phyloP scores from a whole-genome alignment of 2,329 filamentous ascomycete species.

The Cladophialophora exuberans region DNA sequence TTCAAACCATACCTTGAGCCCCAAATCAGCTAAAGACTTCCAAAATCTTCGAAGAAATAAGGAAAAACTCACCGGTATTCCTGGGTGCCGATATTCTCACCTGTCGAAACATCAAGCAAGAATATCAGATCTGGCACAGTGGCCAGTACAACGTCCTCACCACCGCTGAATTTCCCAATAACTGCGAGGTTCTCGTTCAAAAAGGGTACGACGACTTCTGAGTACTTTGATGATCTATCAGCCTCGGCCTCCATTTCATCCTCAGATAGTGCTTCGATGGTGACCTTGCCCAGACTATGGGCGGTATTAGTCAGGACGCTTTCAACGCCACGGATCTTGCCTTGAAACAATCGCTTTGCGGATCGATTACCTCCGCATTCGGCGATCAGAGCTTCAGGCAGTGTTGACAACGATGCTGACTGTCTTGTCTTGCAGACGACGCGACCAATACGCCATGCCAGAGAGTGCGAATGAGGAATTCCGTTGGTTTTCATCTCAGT shows the following conservation, averaged over 20 bases:
- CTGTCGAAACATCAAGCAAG: conserved; percentile 57
- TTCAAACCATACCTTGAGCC: conserved; percentile 48
- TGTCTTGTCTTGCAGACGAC: conserved; percentile 52
- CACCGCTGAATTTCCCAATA: neutral
- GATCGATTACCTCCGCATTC: conserved; percentile 37
- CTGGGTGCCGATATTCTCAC: conserved; percentile 60
- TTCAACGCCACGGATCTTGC: conserved; percentile 61
- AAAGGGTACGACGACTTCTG: conserved; percentile 67
- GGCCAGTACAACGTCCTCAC: conserved; percentile 45
- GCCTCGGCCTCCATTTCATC: conserved; percentile 30
- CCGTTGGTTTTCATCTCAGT: conserved; percentile 40
- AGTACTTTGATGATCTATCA: conserved; percentile 40
- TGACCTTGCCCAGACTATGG: conserved; percentile 61
- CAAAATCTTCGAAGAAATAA: too few species aligned
- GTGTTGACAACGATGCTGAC: conserved; percentile 47
- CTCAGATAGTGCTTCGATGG: conserved; percentile 52
- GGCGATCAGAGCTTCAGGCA: conserved; percentile 62
- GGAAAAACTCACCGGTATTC: conserved; percentile 44
- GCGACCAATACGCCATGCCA: conserved; percentile 60
- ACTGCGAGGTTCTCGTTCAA: conserved; percentile 67
- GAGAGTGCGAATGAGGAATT: conserved; percentile 47
- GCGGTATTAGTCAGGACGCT: conserved; percentile 60
- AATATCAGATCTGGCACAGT: conserved; percentile 62
- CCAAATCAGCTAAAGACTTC: neutral
- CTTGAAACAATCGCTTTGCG: conserved; percentile 60